Evolutionary conservation across 106 monocot genomes (phyloP).

Genomic region (Iris macrosiphon): DNA sequence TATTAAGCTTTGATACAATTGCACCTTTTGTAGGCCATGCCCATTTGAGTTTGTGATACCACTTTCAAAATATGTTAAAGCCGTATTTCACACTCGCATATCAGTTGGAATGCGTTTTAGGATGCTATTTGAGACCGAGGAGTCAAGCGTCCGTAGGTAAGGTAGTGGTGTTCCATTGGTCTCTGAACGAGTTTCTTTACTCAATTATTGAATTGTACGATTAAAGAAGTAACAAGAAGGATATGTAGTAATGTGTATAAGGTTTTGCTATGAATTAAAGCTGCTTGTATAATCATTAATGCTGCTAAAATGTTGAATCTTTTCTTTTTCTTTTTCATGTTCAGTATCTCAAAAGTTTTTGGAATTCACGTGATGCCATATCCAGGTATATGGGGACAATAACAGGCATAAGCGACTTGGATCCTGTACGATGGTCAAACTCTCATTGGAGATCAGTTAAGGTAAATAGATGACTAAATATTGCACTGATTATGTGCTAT

Average conservation of each 20-base stretch:
- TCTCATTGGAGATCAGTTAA: slow-evolving; percentile 96
- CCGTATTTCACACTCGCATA: slow-evolving; percentile 87
- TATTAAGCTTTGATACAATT: neutral
- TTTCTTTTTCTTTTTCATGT: neutral
- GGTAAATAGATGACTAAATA: slow-evolving; percentile 24
- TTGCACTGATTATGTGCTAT: neutral
- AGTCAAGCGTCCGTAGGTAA: slow-evolving; percentile 94
- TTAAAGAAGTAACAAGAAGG: neutral
- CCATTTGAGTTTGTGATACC: slow-evolving; percentile 96
- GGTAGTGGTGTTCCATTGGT: slow-evolving; percentile 3
- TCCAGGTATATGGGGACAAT: slow-evolving; percentile 92
- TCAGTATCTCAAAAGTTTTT: neutral
- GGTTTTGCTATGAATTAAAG: too few species aligned
- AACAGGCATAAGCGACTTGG: slow-evolving; percentile 83
- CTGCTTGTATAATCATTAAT: neutral
- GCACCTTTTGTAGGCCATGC: slow-evolving; percentile 48
- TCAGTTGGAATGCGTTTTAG: slow-evolving; percentile 98
- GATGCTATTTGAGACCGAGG: slow-evolving; percentile 98
- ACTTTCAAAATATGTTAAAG: slow-evolving; percentile 83
- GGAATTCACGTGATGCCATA: neutral
- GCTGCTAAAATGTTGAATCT: neutral
- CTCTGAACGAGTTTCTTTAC: neutral
- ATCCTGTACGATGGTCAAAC: slow-evolving; percentile 78
- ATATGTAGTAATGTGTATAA: neutral
- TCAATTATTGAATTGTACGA: slow-evolving; percentile 1